Base-by-base conservation (phyloP, 2,329 filamentous ascomycete species). In the Malbranchea cinnamomea region DNA sequence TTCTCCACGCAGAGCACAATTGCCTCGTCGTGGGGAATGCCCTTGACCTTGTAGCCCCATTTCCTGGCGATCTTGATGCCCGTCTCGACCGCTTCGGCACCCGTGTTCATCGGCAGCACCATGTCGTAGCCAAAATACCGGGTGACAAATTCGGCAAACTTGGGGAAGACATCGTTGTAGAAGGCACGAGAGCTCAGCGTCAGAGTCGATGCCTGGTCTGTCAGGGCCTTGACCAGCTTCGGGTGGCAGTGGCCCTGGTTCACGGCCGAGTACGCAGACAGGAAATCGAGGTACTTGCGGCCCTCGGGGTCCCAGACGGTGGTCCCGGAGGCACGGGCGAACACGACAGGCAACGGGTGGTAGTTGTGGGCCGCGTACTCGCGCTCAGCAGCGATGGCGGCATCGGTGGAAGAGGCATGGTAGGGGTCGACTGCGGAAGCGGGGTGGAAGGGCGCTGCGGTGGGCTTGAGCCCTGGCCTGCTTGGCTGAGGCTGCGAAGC, bases 161-260 rank as follows among this genome's bases (percentile, higher is more conserved):
- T 75, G 35, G 87, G 87, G 62, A 95, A 95, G 39, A 95, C 89
- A 63, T 95, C 87, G 54, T 95, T 98, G 68, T 95, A 78, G 63
- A 95, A 98, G 30, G 89, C 89, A 37, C 87, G 74, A 37, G 84
- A 93, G 59, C 83, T 93, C 42, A 95, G 71, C 0, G 87, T 94
- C 49, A 95, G 63, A 22, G 84, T 78, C 41, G 77, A 71, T 27
- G 89, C 89, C 62, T 98, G 89, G 42, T 93, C 82, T 21, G 74
- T 74, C 37, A 98, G 65, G 9, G 85, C 80, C 56, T 87, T 85
- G 52, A 98, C 75, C 34, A 95, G 74, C 62, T 92, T 85, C 4
- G 89, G 89, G 61, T 98, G 87, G 60, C 87, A 95, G 59, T 98
- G 87, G 39, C 87, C 87, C 60, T 95, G 87, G 65, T 95, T 95